Evolutionary conservation across 208 protist species (phyloP), one percentile per base, ranked within the genome.

Genomic region (Leishmania martiniquensis): DNA sequence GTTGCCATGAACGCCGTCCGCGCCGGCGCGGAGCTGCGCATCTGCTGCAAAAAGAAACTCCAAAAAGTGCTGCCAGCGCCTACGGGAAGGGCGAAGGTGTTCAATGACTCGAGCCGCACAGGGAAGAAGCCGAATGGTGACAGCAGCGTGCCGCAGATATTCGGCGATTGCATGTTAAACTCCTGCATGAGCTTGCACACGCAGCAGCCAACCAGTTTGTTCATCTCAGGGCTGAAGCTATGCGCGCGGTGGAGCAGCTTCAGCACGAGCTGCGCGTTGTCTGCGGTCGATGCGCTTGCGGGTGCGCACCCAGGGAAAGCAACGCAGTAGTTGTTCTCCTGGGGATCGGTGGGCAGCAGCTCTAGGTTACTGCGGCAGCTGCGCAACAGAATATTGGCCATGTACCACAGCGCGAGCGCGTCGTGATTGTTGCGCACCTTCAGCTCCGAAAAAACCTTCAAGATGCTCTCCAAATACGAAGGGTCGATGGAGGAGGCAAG

Each of bases 111-210:
- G 70, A 97, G 77, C 29, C 86, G 85, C 1, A 92, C 85, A 37
- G 92, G 88, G 20, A 96, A 82, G 73, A 95, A 95, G 34, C 94
- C 94, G 77, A 91, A 94, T 1, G 90, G 83, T 9, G 91, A 91
- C 9, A 97, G 86, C 47, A 97, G 75, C 65, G 86, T 71, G 76
- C 71, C 86, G 72, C 93, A 84, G 72, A 97, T 95, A 76, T 97
- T 97, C 15, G 92, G 91, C 10, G 91, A 78, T 80, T 97, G 94
- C 84, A 96, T 84, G 82, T 96, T 96, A 77, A 95, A 97, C 80
- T 97, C 94, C 76, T 97, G 94, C 59, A 97, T 95, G 32, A 97
- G 87, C 76, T 91, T 92, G 77, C 94, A 97, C 49, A 96, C 92
- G 72, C 92, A 96, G 77, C 91, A 95, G 42, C 94, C 94, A 2